Conservation (phyloP, 768 basidiomycete species). For the Tulasnella sp. region DNA sequence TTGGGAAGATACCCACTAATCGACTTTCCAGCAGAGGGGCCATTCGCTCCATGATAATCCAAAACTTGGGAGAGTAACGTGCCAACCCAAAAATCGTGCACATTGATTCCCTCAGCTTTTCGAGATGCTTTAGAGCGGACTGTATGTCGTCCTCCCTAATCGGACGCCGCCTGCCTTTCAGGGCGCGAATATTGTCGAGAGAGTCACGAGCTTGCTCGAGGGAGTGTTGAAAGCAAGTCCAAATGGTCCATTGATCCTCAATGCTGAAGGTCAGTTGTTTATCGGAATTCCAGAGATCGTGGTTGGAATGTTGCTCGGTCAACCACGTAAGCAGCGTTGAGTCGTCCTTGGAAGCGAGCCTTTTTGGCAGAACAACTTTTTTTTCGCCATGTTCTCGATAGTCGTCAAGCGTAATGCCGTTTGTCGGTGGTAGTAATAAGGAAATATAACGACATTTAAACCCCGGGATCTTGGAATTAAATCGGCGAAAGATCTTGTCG, state of each 20-base stretch:
- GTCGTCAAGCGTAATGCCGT: background rate
- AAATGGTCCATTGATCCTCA: background rate
- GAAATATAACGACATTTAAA: background rate
- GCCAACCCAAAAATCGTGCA: background rate
- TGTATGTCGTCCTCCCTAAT: background rate
- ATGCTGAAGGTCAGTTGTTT: background rate
- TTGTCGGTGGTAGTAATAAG: background rate
- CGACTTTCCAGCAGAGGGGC: background rate
- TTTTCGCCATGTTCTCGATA: background rate
- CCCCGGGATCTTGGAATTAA: background rate
- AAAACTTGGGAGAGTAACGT: background rate
- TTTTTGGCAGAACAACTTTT: background rate
- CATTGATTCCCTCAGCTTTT: background rate
- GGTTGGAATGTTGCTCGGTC: background rate
- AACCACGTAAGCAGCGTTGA: background rate
- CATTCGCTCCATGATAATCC: background rate
- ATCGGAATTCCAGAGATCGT: background rate
- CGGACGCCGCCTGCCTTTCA: background rate
- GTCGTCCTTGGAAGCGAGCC: background rate
- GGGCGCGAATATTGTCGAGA: background rate
- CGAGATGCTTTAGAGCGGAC: background rate
- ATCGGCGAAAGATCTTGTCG: background rate
- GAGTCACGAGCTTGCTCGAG: background rate
- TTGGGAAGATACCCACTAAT: background rate
- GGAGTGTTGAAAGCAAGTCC: background rate